Percentiles rank a stretch among this genome's conserved stretches.
These are phyloP conservation scores for Pyrenochaeta sp. DNA, from an alignment of 2,329 filamentous ascomycete species.

Conservation along the genomic window DNA sequence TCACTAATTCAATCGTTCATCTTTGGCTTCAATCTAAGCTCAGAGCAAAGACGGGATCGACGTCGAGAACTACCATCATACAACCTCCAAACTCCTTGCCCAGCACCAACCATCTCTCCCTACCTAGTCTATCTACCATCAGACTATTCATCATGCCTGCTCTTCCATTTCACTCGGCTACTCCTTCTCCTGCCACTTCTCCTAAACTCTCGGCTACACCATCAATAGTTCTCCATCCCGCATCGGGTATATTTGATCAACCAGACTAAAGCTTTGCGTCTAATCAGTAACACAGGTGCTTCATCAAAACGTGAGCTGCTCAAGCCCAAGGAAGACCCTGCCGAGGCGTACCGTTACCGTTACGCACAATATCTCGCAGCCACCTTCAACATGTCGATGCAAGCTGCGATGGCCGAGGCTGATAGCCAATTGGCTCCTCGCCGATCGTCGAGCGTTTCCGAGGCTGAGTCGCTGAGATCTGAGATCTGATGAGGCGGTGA, in stretches of 20 bases:
- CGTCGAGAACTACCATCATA: slow-evolving; percentile 40
- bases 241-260: slow-evolving; percentile 51
- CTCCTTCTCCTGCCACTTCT: slow-evolving; percentile 46
- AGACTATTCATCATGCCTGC: slow-evolving; percentile 44
- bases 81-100: slow-evolving; percentile 32
- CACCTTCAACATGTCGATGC: slow-evolving; percentile 50
- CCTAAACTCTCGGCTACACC: slow-evolving; percentile 41
- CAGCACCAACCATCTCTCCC: slow-evolving; percentile 12
- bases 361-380: slow-evolving; percentile 50
- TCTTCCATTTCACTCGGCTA: slow-evolving; percentile 44
- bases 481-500: slow-evolving; percentile 27
- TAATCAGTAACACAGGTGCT: slow-evolving; percentile 43
- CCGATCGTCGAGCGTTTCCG: slow-evolving; percentile 43
- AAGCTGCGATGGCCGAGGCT: slow-evolving; percentile 48
- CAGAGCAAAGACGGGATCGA: slow-evolving; percentile 35
- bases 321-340: slow-evolving; percentile 41
- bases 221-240: slow-evolving; percentile 50
- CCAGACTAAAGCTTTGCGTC: slow-evolving; percentile 44
- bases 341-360: slow-evolving; percentile 44
- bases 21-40: slow-evolving; percentile 26
- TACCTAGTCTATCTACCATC: slow-evolving; percentile 10
- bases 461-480: slow-evolving; percentile 44
- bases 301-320: slow-evolving; percentile 43
- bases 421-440: slow-evolving; percentile 46
- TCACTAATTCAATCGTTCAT: slow-evolving; percentile 28